Conservation (phyloP, 1,284 basidiomycete species). For the Ceratobasidium sp. region DNA sequence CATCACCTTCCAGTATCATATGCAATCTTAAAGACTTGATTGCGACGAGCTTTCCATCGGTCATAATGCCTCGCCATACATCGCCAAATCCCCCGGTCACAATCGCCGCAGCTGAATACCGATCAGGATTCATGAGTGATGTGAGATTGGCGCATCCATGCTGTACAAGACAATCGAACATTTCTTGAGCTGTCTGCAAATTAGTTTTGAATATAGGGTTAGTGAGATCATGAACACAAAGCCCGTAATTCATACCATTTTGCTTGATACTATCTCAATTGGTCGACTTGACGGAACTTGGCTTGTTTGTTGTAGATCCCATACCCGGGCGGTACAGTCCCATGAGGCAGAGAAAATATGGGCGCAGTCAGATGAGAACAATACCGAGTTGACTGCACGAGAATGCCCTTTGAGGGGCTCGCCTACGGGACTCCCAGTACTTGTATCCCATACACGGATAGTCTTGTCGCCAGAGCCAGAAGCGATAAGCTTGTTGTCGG, state of each 20-base stretch:
- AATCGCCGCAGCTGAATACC: neutral
- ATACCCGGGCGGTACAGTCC: constrained; percentile 27
- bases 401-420: neutral
- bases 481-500: neutral
- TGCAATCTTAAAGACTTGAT: constrained; percentile 10
- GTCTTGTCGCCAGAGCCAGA: constrained; percentile 21
- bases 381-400: neutral
- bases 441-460: constrained; percentile 1
- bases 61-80: constrained; percentile 2
- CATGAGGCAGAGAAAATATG: constrained; percentile 22
- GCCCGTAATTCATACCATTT: too few relatives aligned
- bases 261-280: too few relatives aligned
- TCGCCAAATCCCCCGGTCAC: constrained; percentile 17
- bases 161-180: constrained; percentile 12
- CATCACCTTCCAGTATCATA: neutral
- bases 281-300: too few relatives aligned
- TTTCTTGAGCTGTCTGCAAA: constrained; percentile 11
- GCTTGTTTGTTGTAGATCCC: constrained; percentile 7
- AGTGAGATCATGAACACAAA: too few relatives aligned
- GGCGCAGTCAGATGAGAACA: constrained; percentile 28
- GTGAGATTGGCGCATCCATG: constrained; percentile 11
- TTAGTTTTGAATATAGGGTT: neutral
- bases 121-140: constrained; percentile 1
- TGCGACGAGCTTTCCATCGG: constrained; percentile 15
- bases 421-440: neutral